phyloP scores from a whole-genome alignment of 768 basidiomycete species.

The Boletus huronensis region DNA sequence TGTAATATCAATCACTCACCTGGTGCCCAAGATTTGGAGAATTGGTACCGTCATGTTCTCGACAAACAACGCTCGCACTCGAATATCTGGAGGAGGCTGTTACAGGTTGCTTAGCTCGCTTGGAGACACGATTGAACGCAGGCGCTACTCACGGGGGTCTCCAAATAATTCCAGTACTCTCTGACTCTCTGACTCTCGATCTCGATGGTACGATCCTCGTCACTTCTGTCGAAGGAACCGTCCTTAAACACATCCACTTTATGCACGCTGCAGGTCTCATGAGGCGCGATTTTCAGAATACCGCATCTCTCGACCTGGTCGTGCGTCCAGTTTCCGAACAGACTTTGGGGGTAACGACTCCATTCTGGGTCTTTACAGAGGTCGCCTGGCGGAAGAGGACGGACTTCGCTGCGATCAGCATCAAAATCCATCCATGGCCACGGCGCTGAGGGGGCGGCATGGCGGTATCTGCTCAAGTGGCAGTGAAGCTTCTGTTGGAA shows the following conservation, averaged over 20 bases:
- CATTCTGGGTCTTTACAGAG: slow-evolving; percentile 16
- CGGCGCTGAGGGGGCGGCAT: slow-evolving; percentile 40
- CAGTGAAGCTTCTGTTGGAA: neutral
- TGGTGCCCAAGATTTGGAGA: slow-evolving; percentile 55
- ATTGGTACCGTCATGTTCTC: slow-evolving; percentile 49
- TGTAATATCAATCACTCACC: slow-evolving; percentile 32
- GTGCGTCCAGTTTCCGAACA: slow-evolving; percentile 35
- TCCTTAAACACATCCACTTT: slow-evolving; percentile 21
- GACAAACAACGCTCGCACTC: slow-evolving; percentile 49
- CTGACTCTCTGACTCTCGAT: slow-evolving; percentile 19
- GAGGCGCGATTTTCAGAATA: slow-evolving; percentile 16
- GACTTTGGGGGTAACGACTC: slow-evolving; percentile 29
- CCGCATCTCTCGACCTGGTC: slow-evolving; percentile 31
- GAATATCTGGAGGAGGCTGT: slow-evolving; percentile 35
- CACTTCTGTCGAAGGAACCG: slow-evolving; percentile 16
- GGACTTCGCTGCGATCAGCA: slow-evolving; percentile 20
- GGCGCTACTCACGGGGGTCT: slow-evolving; percentile 31
- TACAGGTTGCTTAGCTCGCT: neutral
- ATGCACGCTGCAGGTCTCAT: slow-evolving; percentile 19
- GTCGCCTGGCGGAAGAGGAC: slow-evolving; percentile 12
- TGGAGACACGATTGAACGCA: neutral
- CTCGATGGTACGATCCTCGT: neutral
- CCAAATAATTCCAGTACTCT: slow-evolving; percentile 32
- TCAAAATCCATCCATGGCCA: slow-evolving; percentile 44
- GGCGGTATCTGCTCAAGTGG: slow-evolving; percentile 29